Conservation (phyloP, 495 filamentous ascomycete genomes). For the Podospora australis region DNA sequence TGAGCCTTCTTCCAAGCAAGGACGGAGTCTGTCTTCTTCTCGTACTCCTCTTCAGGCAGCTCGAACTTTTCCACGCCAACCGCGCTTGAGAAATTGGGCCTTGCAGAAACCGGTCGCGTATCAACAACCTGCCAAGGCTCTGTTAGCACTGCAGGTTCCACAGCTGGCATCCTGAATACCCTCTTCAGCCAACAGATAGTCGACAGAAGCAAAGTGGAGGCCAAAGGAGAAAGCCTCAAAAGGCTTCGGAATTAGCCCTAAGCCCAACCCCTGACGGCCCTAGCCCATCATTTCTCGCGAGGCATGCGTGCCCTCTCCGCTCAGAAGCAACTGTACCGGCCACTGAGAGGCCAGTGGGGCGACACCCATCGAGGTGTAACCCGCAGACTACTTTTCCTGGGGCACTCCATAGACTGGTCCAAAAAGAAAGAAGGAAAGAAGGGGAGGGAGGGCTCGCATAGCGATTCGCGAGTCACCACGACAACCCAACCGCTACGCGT, state of each 20-base stretch:
- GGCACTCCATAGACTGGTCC: too few species aligned
- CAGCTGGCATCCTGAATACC: background rate
- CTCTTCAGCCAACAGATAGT: background rate
- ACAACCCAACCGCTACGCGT: background rate
- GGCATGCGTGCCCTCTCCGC: background rate
- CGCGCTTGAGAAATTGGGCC: slow-evolving; percentile 70
- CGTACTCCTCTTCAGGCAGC: slow-evolving; percentile 76
- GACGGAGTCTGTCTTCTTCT: slow-evolving; percentile 75
- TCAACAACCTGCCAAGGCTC: slow-evolving; percentile 61
- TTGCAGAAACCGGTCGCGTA: slow-evolving; percentile 62
- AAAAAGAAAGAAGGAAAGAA: too few species aligned
- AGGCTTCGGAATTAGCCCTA: background rate
- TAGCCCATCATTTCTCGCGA: too few species aligned
- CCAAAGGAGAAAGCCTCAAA: background rate
- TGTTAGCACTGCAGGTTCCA: slow-evolving; percentile 15
- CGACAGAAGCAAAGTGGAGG: background rate
- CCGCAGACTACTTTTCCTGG: too few species aligned
- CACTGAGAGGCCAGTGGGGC: background rate
- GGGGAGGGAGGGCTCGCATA: background rate
- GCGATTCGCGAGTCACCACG: background rate
- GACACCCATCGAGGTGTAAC: background rate
- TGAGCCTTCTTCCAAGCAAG: slow-evolving; percentile 89
- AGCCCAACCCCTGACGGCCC: too few species aligned
- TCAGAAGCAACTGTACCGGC: background rate
- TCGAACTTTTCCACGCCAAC: slow-evolving; percentile 80